These are phyloP conservation scores for Citrus mangshanensis DNA, from an alignment of 345 rosid genomes.

Conservation along the genomic window DNA sequence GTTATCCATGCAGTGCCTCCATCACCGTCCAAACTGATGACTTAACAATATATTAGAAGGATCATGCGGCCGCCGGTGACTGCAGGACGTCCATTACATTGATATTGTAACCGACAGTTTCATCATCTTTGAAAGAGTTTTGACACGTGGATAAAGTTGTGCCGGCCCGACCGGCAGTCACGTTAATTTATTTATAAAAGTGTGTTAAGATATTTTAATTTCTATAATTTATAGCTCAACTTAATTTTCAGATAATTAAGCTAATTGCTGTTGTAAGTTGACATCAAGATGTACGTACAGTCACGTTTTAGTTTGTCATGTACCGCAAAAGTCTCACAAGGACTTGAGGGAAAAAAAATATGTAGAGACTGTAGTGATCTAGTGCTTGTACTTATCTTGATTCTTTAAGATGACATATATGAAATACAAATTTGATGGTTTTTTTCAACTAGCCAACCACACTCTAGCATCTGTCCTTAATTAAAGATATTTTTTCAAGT, in stretches of 20 bases:
- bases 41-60: not conserved
- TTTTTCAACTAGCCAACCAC: not conserved
- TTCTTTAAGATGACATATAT: not conserved
- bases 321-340: not conserved
- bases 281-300: not conserved
- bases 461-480: not conserved
- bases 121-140: slow-evolving; percentile 21
- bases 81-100: not conserved
- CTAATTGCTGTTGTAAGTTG: not conserved
- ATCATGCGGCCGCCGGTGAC: not conserved
- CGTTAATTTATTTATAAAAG: not conserved
- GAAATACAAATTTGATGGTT: not conserved
- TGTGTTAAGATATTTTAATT: too few species aligned
- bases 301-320: not conserved
- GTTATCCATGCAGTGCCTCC: slow-evolving; percentile 7
- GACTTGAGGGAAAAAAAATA: not conserved
- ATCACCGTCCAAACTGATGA: slow-evolving; percentile 16
- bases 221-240: not conserved
- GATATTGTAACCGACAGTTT: slow-evolving; percentile 35
- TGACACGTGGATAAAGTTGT: slow-evolving; percentile 25
- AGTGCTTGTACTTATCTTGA: not conserved
- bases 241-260: not conserved
- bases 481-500: not conserved
- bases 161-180: slow-evolving; percentile 20
- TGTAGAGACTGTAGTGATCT: not conserved